A percentile compares a stretch with the other conserved stretches of the same genome.
phyloP scores from a whole-genome alignment of 2,329 filamentous ascomycete genomes.

The Colletotrichum lini region DNA sequence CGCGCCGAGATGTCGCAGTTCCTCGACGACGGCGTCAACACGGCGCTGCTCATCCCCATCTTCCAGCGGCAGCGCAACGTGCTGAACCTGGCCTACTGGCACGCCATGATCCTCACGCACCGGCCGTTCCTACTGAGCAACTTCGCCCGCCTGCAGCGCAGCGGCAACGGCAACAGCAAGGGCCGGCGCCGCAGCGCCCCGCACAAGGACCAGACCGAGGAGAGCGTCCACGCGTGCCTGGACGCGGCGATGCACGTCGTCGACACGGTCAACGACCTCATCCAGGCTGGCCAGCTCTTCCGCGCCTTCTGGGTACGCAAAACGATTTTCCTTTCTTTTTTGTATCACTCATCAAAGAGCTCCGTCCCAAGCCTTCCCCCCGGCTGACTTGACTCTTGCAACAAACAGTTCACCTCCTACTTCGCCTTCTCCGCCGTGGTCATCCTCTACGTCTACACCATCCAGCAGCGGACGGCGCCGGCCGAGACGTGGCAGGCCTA shows the following conservation, averaged over 20 bases:
- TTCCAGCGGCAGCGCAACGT: conserved; percentile 59
- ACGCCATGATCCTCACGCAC: conserved; percentile 57
- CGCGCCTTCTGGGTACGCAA: conserved; percentile 57
- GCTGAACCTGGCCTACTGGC: conserved; percentile 59
- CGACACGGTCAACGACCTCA: conserved; percentile 56
- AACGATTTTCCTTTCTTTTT: too few relatives aligned
- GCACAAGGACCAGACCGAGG: conserved; percentile 36
- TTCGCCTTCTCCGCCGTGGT: conserved; percentile 61
- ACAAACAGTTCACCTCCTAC: conserved; percentile 55
- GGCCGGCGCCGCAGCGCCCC: conserved; percentile 14
- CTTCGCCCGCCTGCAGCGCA: conserved; percentile 48
- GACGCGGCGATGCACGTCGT: conserved; percentile 57
- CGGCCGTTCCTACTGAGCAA: conserved; percentile 56
- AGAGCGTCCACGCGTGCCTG: conserved; percentile 50
- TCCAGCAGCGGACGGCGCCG: conserved; percentile 52
- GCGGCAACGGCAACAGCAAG: conserved; percentile 1
- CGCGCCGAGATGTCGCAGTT: conserved; percentile 53
- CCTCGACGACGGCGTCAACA: conserved; percentile 55
- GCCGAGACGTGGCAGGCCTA: conserved; percentile 49
- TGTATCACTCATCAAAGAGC: too few relatives aligned
- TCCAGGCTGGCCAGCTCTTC: conserved; percentile 53
- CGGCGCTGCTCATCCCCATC: conserved; percentile 54
- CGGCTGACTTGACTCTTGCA: neutral
- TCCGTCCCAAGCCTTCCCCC: too few relatives aligned
- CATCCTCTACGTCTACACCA: conserved; percentile 60